These are phyloP conservation scores for Fraxinus excelsior DNA, from an alignment of 257 asterid species.

Conservation along the genomic window DNA sequence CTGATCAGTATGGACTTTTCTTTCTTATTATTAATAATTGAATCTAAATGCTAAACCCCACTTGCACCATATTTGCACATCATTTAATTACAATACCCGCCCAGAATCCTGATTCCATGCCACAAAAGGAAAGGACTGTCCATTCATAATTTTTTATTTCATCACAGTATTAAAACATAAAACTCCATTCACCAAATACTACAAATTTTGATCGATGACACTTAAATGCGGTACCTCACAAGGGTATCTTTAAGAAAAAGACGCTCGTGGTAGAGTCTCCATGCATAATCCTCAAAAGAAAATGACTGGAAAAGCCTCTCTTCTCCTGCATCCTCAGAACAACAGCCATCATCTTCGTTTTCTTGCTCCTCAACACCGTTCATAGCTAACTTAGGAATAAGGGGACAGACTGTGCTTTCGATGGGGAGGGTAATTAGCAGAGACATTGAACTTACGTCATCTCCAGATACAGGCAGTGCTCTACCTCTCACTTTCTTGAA, in stretches of 20 bases:
- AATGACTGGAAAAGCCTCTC: slow-evolving; percentile 46
- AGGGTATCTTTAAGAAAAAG: slow-evolving; percentile 62
- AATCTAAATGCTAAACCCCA: no score
- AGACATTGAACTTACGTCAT: slow-evolving; percentile 36
- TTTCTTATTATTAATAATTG: no score
- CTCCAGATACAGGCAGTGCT: slow-evolving; percentile 25
- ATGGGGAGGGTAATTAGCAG: slow-evolving; percentile 59
- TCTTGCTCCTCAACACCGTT: background rate
- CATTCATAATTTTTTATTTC: background rate
- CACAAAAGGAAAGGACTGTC: background rate
- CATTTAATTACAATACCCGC: background rate
- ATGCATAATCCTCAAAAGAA: slow-evolving; percentile 69
- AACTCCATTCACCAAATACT: background rate
- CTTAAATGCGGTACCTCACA: slow-evolving; percentile 40
- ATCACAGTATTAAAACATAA: background rate
- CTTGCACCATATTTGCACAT: background rate
- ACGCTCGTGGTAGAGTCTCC: slow-evolving; percentile 71
- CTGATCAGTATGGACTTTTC: no score
- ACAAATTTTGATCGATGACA: background rate
- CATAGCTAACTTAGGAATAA: slow-evolving; percentile 22
- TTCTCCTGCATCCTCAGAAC: background rate
- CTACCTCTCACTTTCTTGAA: slow-evolving; percentile 70
- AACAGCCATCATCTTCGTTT: background rate
- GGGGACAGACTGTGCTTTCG: slow-evolving; percentile 50
- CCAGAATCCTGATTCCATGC: background rate